Conservation (phyloP, 2,329 filamentous ascomycete species). For the Aspergillus aculeatinus region DNA sequence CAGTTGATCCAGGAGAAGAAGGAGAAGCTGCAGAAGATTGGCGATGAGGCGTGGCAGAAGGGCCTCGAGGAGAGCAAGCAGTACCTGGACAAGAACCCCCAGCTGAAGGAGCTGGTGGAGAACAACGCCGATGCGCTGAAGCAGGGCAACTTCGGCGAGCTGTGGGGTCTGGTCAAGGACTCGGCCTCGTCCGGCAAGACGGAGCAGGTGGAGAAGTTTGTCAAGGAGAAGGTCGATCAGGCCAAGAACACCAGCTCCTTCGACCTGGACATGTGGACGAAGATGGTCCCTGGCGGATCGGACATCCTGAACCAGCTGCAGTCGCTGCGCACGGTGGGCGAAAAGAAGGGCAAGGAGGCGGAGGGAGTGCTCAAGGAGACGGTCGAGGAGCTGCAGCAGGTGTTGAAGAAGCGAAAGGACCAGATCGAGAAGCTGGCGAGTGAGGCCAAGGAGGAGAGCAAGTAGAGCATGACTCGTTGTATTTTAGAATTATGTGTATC, state of each 20-base stretch:
- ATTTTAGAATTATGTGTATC: neutral
- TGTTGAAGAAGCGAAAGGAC: constrained; percentile 22
- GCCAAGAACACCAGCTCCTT: constrained; percentile 54
- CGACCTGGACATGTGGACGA: constrained; percentile 61
- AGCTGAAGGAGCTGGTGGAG: constrained; percentile 70
- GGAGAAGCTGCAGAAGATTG: constrained; percentile 64
- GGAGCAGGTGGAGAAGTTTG: constrained; percentile 60
- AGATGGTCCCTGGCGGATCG: constrained; percentile 63
- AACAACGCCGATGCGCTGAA: constrained; percentile 68
- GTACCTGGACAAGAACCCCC: constrained; percentile 72
- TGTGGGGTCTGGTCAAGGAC: constrained; percentile 63
- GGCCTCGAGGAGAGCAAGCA: constrained; percentile 69
- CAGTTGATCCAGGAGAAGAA: constrained; percentile 69
- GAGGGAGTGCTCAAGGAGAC: constrained; percentile 68
- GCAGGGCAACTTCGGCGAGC: constrained; percentile 62
- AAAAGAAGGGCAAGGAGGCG: constrained; percentile 68
- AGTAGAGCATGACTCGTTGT: neutral
- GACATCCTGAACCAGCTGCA: constrained; percentile 66
- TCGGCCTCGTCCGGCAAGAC: constrained; percentile 62
- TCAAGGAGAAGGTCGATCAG: constrained; percentile 60
- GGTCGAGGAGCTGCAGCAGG: constrained; percentile 41
- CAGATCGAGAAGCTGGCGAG: constrained; percentile 23
- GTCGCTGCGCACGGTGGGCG: constrained; percentile 62
- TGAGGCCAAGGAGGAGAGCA: constrained; percentile 19
- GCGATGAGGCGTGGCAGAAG: constrained; percentile 71